These are phyloP conservation scores for Arachis hypogaea DNA, from an alignment of 306 rosid genomes.

Conservation along the genomic window DNA sequence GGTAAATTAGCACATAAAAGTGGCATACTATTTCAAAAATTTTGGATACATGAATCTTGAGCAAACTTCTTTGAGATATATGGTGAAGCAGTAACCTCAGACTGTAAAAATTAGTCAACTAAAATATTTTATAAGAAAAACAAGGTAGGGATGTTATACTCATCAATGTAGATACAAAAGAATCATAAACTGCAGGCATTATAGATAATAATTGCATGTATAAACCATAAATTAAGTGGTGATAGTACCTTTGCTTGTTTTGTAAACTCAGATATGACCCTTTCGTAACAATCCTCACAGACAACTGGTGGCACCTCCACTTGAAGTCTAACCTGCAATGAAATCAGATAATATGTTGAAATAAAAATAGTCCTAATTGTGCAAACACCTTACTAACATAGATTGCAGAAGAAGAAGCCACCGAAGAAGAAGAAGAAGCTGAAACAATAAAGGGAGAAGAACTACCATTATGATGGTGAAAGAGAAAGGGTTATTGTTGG, in stretches of 20 bases:
- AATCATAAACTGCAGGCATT: not conserved
- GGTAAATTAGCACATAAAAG: constrained; percentile 32
- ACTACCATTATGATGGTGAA: not conserved
- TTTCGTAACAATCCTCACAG: constrained; percentile 79
- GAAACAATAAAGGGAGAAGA: constrained; percentile 48
- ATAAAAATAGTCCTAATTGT: not conserved
- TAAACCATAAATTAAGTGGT: constrained; percentile 4
- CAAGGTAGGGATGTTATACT: not conserved
- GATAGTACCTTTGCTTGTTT: constrained; percentile 74
- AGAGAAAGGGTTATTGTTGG: not conserved
- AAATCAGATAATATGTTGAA: constrained; percentile 19
- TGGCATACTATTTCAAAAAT: constrained; percentile 22
- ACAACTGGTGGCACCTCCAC: constrained; percentile 82
- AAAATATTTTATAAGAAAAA: constrained; percentile 13
- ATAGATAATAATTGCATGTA: not conserved
- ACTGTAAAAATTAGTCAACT: constrained; percentile 4
- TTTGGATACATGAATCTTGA: constrained; percentile 13
- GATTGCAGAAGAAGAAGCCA: constrained; percentile 33
- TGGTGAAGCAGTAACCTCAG: constrained; percentile 16
- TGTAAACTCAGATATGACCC: constrained; percentile 70
- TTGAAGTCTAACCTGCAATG: constrained; percentile 75
- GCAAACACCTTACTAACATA: not conserved
- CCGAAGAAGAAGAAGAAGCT: constrained; percentile 35
- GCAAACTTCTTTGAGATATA: constrained; percentile 17
- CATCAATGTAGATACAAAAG: constrained; percentile 11